A percentile compares a stretch with the other conserved stretches of the same genome.
Evolutionary conservation across 2,329 filamentous ascomycete genomes (phyloP).

Genomic region (Neonectria faginata): DNA sequence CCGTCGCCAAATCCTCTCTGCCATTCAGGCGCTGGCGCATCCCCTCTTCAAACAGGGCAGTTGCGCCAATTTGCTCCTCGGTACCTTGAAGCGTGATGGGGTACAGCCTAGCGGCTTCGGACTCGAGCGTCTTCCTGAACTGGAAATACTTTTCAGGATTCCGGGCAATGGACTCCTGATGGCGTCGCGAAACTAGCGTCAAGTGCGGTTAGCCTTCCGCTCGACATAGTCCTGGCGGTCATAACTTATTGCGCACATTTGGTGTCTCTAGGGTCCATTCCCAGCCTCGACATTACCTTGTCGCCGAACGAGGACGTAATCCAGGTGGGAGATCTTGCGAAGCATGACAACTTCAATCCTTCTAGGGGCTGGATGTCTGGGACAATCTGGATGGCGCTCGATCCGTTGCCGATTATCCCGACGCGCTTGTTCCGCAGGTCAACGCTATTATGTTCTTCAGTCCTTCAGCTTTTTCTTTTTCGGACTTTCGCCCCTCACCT

Average conservation of each 20-base stretch:
- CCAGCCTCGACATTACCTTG: constrained; percentile 22
- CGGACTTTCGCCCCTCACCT: neutral
- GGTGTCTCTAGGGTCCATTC: constrained; percentile 20
- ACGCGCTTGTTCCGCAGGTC: constrained; percentile 12
- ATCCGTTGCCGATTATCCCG: constrained; percentile 20
- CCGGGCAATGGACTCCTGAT: constrained; percentile 29
- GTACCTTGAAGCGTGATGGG: constrained; percentile 18
- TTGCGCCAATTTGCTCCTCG: neutral
- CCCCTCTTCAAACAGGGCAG: neutral
- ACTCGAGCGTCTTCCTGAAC: constrained; percentile 25
- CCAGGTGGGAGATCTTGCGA: constrained; percentile 21
- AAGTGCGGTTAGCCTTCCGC: neutral
- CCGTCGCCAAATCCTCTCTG: neutral
- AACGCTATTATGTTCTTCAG: neutral
- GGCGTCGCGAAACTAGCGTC: constrained; percentile 14
- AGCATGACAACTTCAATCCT: constrained; percentile 15
- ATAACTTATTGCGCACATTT: constrained; percentile 17
- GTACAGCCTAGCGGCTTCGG: constrained; percentile 13
- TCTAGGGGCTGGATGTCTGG: constrained; percentile 12
- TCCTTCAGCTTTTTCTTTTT: no score
- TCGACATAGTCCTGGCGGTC: neutral
- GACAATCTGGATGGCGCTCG: constrained; percentile 25
- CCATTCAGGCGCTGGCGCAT: constrained; percentile 18
- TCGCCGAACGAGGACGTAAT: constrained; percentile 20
- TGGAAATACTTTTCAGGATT: constrained; percentile 18